A percentile compares a stretch with the other conserved stretches of the same genome.
Evolutionary conservation across 2,329 filamentous ascomycete genomes (phyloP).

Genomic region (Alternaria sp.): DNA sequence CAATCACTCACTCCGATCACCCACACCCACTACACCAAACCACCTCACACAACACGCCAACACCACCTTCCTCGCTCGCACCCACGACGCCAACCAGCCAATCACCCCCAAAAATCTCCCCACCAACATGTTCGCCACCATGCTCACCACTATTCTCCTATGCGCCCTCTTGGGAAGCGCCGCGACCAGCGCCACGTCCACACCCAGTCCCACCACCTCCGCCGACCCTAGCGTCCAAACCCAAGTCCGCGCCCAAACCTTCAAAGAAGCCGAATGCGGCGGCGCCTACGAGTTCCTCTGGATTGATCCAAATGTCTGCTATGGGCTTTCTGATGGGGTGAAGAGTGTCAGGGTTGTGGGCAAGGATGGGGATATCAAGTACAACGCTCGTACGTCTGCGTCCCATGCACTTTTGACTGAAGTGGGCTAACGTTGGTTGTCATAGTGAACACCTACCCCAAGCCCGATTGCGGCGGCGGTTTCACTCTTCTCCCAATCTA

Average conservation of each 20-base stretch:
- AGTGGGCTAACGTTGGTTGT: no score
- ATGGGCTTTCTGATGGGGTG: background rate
- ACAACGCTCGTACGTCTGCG: background rate
- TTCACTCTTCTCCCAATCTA: background rate
- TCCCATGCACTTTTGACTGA: background rate
- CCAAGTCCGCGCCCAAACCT: background rate
- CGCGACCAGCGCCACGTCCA: background rate
- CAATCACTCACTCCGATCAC: background rate
- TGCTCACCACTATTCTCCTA: background rate
- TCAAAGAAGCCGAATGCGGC: background rate
- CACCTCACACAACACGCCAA: background rate
- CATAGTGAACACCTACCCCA: background rate
- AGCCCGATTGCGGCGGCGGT: background rate
- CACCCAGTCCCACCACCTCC: background rate
- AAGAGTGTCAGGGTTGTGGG: background rate
- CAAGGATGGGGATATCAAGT: background rate
- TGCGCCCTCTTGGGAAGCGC: background rate
- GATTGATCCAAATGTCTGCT: background rate
- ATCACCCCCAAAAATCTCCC: background rate
- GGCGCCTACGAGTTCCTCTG: background rate
- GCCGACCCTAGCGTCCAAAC: background rate
- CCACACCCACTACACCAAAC: background rate
- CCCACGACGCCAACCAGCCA: accelerated
- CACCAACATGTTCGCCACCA: background rate
- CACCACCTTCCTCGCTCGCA: background rate